These are phyloP conservation scores for Ophiocordyceps sinensis DNA, from an alignment of 2,329 filamentous ascomycete species.

Conservation along the genomic window DNA sequence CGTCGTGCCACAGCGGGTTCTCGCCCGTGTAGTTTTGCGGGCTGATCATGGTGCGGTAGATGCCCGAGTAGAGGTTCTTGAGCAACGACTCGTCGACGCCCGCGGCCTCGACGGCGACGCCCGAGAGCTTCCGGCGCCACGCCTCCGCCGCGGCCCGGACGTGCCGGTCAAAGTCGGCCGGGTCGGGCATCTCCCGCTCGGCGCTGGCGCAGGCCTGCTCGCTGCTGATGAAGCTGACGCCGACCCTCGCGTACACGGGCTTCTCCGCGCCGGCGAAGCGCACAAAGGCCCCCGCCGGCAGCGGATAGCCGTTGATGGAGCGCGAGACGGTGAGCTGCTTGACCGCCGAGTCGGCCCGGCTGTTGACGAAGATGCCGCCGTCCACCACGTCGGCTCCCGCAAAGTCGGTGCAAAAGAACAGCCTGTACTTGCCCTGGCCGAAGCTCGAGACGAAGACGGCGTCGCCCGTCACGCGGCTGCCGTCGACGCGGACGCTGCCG, in stretches of 20 bases:
- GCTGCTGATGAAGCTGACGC: slow-evolving; percentile 53
- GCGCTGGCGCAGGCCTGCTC: slow-evolving; percentile 54
- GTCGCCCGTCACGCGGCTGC: slow-evolving; percentile 48
- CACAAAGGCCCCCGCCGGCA: slow-evolving; percentile 49
- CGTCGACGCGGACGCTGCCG: slow-evolving; percentile 37
- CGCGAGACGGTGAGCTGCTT: slow-evolving; percentile 32
- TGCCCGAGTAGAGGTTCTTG: slow-evolving; percentile 54
- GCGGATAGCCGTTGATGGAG: slow-evolving; percentile 35
- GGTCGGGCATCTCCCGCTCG: slow-evolving; percentile 53
- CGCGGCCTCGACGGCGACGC: slow-evolving; percentile 37
- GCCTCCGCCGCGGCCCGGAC: slow-evolving; percentile 34
- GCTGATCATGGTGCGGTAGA: slow-evolving; percentile 59
- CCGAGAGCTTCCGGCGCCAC: slow-evolving; percentile 48
- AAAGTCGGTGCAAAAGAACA: slow-evolving; percentile 57
- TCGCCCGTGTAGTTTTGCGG: slow-evolving; percentile 64
- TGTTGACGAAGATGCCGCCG: slow-evolving; percentile 46
- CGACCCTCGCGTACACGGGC: slow-evolving; percentile 49
- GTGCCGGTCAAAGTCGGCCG: slow-evolving; percentile 41
- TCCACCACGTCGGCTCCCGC: slow-evolving; percentile 40
- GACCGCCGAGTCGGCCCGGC: slow-evolving; percentile 31
- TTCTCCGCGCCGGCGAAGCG: slow-evolving; percentile 37
- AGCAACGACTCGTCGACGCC: slow-evolving; percentile 39
- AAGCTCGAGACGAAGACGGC: slow-evolving; percentile 52
- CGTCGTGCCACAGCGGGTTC: slow-evolving; percentile 51
- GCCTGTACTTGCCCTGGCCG: slow-evolving; percentile 42